These are phyloP conservation scores for Erodium trifolium DNA, from an alignment of 441 rosid species.

Conservation along the genomic window DNA sequence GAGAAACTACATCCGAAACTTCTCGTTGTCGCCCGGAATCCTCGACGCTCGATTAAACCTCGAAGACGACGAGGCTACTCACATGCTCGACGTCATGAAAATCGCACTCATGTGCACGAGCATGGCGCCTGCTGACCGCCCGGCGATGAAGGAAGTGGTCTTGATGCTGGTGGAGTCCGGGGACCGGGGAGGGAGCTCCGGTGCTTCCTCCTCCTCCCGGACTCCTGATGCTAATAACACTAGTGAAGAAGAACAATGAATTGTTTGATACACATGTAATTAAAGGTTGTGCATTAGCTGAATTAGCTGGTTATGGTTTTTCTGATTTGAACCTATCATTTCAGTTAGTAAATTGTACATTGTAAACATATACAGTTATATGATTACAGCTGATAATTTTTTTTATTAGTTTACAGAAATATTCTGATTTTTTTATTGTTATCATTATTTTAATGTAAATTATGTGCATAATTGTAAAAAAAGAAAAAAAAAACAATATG, in stretches of 20 bases:
- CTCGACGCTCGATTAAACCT: conserved; percentile 62
- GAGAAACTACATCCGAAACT: conserved; percentile 47
- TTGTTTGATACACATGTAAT: too few species aligned
- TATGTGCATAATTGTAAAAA: too few species aligned
- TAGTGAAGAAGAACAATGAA: background rate
- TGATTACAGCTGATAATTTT: too few species aligned
- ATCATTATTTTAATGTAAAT: too few species aligned
- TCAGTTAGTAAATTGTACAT: too few species aligned
- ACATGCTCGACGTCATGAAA: conserved; percentile 71
- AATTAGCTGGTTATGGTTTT: too few species aligned
- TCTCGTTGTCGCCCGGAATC: conserved; percentile 45
- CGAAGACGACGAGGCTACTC: conserved; percentile 36
- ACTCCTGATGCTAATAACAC: background rate
- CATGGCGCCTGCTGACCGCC: conserved; percentile 63
- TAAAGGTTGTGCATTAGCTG: too few species aligned
- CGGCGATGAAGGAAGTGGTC: conserved; percentile 93
- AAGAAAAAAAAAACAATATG: too few species aligned
- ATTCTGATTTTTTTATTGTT: too few species aligned
- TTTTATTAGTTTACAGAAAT: too few species aligned
- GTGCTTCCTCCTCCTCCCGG: background rate
- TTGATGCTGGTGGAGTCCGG: conserved; percentile 74
- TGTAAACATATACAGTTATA: too few species aligned
- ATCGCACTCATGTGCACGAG: conserved; percentile 73
- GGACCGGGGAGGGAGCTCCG: conserved; percentile 26
- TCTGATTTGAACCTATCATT: too few species aligned